Evolutionary conservation across 179 eudicot genomes (phyloP), one percentile per base, ranked within the genome.

Genomic region (Actinidia chinensis): DNA sequence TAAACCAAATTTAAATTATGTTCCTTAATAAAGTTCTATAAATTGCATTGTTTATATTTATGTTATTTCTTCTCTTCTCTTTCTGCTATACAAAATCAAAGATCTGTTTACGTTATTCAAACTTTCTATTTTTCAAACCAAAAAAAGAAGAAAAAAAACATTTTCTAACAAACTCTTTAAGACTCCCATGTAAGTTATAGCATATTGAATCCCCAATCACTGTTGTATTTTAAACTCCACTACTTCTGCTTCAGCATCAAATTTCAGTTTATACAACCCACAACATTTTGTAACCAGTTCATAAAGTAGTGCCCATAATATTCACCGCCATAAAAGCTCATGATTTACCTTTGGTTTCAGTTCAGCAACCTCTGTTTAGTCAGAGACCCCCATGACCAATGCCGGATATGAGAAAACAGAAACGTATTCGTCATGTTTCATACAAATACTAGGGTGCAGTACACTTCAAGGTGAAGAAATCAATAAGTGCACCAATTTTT

Each of bases 281-380:
- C 25, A 6, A 28, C 54, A 73, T 65, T n/a, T n/a, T n/a, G n/a
- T n/a, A 42, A 71, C 22, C 71, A 61, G 8, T 61, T 14, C 46
- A 60, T 33, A n/a, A 79, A 61, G 43, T 3, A 43, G 60, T 4
- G 28, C 58, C 10, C 22, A 15, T 65, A 50, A 20, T 11, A 17
- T 55, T n/a, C 18, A 6, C 2, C 25, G 46, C 12, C 73, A 50
- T 50, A 36, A 15, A 17, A 48, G 33, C 14, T 51, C 47, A 15
- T n/a, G 69, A n/a, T 71, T 77, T 83, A 95, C 98, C 99, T 92
- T 95, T 20, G 93, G 74, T 81, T 95, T 92, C 78, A 95, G 83
- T 83, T 95, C 97, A 68, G 98, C 98, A 73, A 95, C 83, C 79
- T 94, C 85, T 51, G 99, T 95, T 85, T 89, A 92, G 76, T 95